Evolutionary conservation across 306 rosid species (phyloP).

Genomic region (Dryas drummondii): DNA sequence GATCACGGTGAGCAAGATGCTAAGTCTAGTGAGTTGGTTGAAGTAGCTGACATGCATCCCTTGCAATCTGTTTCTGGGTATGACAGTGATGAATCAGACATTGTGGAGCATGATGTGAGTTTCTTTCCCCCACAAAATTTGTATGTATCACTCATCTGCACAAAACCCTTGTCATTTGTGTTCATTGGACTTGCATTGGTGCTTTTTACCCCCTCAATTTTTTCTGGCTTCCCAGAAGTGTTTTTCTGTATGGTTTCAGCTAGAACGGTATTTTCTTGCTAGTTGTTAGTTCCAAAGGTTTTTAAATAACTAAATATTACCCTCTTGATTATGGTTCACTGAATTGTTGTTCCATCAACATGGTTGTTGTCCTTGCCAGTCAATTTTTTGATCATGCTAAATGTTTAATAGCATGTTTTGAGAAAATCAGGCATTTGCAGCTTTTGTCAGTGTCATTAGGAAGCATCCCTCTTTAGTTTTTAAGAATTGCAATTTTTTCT

Average conservation of each 20-base stretch:
- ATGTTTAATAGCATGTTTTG: neutral
- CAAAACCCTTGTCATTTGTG: neutral
- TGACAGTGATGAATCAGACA: constrained; percentile 84
- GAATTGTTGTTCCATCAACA: constrained; percentile 2
- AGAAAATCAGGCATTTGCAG: neutral
- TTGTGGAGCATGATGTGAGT: constrained; percentile 88
- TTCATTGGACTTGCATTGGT: neutral
- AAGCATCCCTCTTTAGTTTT: neutral
- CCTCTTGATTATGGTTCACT: neutral
- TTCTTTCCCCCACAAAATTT: neutral
- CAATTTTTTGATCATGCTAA: neutral
- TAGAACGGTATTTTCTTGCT: neutral
- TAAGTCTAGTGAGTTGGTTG: constrained; percentile 43
- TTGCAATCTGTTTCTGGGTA: constrained; percentile 47
- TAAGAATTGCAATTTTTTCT: neutral
- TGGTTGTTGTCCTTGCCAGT: neutral
- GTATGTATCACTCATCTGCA: neutral
- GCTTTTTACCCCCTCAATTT: neutral
- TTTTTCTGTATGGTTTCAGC: neutral
- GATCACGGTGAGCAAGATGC: constrained; percentile 36
- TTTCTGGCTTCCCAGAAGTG: neutral
- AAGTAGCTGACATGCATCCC: constrained; percentile 41
- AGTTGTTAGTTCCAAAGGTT: neutral
- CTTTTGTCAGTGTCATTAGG: neutral
- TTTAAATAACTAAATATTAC: neutral